Conservation (phyloP, 2,329 filamentous ascomycete genomes). For the Diatrype stigma region DNA sequence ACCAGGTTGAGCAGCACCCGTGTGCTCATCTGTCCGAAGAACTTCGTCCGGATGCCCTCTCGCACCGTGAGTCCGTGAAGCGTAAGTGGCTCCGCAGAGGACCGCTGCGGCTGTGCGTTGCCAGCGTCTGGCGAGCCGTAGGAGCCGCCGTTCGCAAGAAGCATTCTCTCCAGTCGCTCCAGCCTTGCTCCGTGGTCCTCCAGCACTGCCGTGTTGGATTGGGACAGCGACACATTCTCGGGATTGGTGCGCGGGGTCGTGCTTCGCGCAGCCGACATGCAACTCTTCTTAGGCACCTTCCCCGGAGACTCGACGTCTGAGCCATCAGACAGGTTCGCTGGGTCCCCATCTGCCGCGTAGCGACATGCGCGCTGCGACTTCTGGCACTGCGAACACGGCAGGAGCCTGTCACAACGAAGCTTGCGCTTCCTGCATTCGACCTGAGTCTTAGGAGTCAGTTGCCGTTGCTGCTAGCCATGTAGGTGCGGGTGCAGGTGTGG, state of each 20-base stretch:
- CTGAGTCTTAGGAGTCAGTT: background rate
- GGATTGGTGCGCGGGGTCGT: constrained; percentile 21
- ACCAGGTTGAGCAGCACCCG: constrained; percentile 52
- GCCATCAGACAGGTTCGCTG: constrained; percentile 44
- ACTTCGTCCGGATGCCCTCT: constrained; percentile 43
- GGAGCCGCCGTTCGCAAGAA: constrained; percentile 40
- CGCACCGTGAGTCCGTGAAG: constrained; percentile 49
- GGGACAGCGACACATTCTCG: constrained; percentile 27
- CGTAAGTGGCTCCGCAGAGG: constrained; percentile 37
- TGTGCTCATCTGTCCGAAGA: constrained; percentile 50
- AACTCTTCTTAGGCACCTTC: constrained; percentile 20
- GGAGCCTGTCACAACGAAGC: constrained; percentile 51
- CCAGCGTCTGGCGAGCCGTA: constrained; percentile 18
- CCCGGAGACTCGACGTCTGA: constrained; percentile 34
- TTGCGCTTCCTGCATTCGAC: constrained; percentile 53
- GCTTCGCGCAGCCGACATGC: constrained; percentile 7
- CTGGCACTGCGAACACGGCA: constrained; percentile 54
- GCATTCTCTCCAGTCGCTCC: constrained; percentile 49
- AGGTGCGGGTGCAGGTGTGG: too few species aligned
- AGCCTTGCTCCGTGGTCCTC: constrained; percentile 47
- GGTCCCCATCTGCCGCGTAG: constrained; percentile 47
- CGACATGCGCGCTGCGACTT: constrained; percentile 51
- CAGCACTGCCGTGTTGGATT: constrained; percentile 26
- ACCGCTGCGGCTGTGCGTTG: constrained; percentile 16
- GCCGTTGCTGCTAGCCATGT: too few species aligned